Percentiles rank a stretch among this genome's conserved stretches.
Evolutionary conservation across 495 filamentous ascomycete species (phyloP).

Genomic region (Hyaloscypha variabilis): DNA sequence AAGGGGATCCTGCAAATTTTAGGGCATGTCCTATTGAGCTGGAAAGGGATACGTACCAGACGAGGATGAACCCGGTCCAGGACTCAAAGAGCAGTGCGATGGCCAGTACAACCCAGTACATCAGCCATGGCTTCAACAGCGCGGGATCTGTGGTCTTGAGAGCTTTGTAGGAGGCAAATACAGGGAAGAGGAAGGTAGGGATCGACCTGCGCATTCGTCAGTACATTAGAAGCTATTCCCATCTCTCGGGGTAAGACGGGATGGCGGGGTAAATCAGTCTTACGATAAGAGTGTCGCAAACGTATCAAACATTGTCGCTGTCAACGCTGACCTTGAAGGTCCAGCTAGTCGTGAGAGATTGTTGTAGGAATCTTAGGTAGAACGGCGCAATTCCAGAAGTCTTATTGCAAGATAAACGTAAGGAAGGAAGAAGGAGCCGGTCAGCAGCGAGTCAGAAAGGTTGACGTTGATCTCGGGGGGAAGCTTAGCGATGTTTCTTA

Average conservation of each 20-base stretch:
- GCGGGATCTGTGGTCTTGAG: constrained; percentile 90
- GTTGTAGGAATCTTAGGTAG: constrained; percentile 3
- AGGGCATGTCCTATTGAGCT: neutral
- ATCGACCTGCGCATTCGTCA: constrained; percentile 62
- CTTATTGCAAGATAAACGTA: neutral
- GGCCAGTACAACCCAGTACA: constrained; percentile 96
- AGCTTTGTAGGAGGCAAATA: constrained; percentile 98
- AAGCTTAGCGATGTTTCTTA: constrained; percentile 14
- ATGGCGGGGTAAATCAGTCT: constrained; percentile 39
- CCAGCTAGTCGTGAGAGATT: neutral
- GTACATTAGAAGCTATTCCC: constrained; percentile 20
- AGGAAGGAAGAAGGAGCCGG: constrained; percentile 11
- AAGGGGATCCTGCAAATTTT: constrained; percentile 72
- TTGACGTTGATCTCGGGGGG: neutral
- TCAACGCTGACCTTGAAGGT: neutral
- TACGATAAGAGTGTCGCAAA: constrained; percentile 81
- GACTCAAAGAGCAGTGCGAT: constrained; percentile 82
- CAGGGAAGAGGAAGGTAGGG: constrained; percentile 89
- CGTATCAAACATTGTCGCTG: constrained; percentile 71
- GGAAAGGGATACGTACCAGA: constrained; percentile 57
- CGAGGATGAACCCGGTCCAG: constrained; percentile 82
- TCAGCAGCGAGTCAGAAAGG: constrained; percentile 17
- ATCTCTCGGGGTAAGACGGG: constrained; percentile 11
- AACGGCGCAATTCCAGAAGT: neutral
- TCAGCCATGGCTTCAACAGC: constrained; percentile 96